These are phyloP conservation scores for Mortierella claussenii DNA, from an alignment of 192 early-diverging fungal genomes.

Conservation along the genomic window DNA sequence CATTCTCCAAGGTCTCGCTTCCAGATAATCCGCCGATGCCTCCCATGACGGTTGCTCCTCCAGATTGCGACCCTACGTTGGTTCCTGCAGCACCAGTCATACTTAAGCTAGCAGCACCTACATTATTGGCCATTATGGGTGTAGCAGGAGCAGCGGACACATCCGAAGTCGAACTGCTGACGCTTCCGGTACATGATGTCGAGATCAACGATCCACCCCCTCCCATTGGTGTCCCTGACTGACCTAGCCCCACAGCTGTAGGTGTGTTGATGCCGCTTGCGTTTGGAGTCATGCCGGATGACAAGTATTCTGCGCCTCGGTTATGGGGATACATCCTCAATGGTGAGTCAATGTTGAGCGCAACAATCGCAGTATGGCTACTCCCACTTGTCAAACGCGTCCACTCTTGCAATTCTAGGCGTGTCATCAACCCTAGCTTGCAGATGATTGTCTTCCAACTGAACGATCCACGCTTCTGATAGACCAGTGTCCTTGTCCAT, in stretches of 20 bases:
- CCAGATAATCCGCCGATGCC: slow-evolving; percentile 35
- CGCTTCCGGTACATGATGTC: slow-evolving; percentile 3
- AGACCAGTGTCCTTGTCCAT: slow-evolving; percentile 54
- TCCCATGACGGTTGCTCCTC: slow-evolving; percentile 9
- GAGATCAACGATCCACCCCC: slow-evolving; percentile 7
- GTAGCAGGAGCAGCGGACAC: slow-evolving; percentile 7
- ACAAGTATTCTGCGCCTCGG: slow-evolving; percentile 12
- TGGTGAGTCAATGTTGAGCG: slow-evolving; percentile 22
- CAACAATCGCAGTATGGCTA: slow-evolving; percentile 26
- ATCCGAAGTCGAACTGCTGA: slow-evolving; percentile 16
- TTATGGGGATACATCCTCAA: slow-evolving; percentile 31
- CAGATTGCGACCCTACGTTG: background rate
- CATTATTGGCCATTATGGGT: background rate
- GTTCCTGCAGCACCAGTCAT: slow-evolving; percentile 2
- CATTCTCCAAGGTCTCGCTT: slow-evolving; percentile 27
- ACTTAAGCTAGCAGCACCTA: slow-evolving; percentile 5
- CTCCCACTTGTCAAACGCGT: slow-evolving; percentile 10
- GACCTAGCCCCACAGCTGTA: background rate
- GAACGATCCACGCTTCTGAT: slow-evolving; percentile 54
- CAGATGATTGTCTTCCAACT: slow-evolving; percentile 60
- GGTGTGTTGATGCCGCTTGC: slow-evolving; percentile 25
- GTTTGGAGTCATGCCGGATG: slow-evolving; percentile 14
- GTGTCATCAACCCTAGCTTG: slow-evolving; percentile 62
- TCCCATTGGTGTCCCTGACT: slow-evolving; percentile 10
- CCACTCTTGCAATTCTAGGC: slow-evolving; percentile 55